phyloP scores from a whole-genome alignment of 1,139 yeast genomes.

The Pichia sorboxylosa region DNA sequence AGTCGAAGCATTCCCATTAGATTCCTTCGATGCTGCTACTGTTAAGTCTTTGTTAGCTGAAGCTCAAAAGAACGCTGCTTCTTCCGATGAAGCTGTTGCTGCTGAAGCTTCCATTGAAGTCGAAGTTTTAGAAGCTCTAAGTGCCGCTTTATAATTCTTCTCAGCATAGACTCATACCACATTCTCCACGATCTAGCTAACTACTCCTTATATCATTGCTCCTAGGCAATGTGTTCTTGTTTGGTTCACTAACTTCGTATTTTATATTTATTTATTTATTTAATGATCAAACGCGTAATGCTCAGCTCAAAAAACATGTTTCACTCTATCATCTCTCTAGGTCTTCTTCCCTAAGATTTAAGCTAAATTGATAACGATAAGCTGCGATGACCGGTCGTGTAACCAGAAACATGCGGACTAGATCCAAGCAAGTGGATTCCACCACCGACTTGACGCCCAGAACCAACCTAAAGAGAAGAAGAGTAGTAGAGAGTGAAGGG shows the following conservation, averaged over 20 bases:
- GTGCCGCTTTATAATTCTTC: constrained; percentile 46
- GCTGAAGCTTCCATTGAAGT: constrained; percentile 94
- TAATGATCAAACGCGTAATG: no score
- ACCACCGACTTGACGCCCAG: no score
- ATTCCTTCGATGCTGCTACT: constrained; percentile 72
- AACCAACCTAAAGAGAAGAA: neutral
- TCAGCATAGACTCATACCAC: neutral
- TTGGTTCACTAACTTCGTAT: no score
- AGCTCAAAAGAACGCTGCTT: constrained; percentile 84
- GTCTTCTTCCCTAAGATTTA: no score
- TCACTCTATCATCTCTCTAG: no score
- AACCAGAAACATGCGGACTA: no score
- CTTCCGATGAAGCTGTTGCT: constrained; percentile 78
- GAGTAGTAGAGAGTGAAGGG: neutral
- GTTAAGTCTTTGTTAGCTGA: constrained; percentile 77
- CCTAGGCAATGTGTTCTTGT: no score
- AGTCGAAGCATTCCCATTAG: constrained; percentile 90
- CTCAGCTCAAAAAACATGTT: no score
- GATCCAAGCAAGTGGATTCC: no score
- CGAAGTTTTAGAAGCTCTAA: constrained; percentile 92
- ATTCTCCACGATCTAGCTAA: constrained; percentile 2
- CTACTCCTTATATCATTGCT: no score
- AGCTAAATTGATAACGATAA: no score
- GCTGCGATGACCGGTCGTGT: no score
- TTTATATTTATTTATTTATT: constrained; percentile 1